Evolutionary conservation across 1,284 basidiomycete genomes (phyloP).

Genomic region (Xerocomus nothofagi): DNA sequence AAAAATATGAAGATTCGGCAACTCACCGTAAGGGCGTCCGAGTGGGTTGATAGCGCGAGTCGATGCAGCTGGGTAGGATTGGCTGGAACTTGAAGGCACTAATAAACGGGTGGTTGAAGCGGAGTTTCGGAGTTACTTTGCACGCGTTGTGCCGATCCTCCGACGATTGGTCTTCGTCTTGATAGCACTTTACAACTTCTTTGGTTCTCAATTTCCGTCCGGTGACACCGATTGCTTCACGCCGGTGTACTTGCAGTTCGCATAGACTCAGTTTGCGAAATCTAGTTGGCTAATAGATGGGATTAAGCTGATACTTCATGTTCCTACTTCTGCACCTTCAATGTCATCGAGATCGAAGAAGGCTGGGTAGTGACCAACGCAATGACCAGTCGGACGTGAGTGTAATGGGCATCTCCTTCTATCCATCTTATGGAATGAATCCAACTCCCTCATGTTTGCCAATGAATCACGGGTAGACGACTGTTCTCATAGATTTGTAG

Average conservation of each 20-base stretch:
- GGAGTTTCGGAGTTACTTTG: conserved; percentile 12
- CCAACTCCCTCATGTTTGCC: conserved; percentile 14
- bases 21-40: too few relatives aligned
- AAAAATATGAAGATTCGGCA: neutral
- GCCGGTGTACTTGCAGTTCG: conserved; percentile 18
- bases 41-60: too few relatives aligned
- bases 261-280: conserved; percentile 13
- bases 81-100: too few relatives aligned
- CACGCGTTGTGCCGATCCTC: too few relatives aligned
- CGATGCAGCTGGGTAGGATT: too few relatives aligned
- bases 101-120: neutral
- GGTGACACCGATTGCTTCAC: conserved; percentile 16
- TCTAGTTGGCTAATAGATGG: conserved; percentile 18
- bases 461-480: neutral
- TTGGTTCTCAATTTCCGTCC: conserved; percentile 12
- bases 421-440: conserved; percentile 10
- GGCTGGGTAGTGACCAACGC: conserved; percentile 1
- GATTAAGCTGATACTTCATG: conserved; percentile 1
- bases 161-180: too few relatives aligned
- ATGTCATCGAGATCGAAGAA: neutral
- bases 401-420: conserved; percentile 13
- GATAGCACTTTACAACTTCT: too few relatives aligned
- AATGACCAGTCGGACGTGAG: conserved; percentile 12
- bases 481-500: conserved; percentile 11
- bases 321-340: conserved; percentile 14